A percentile compares a stretch with the other conserved stretches of the same genome.
phyloP scores from a whole-genome alignment of 2,329 filamentous ascomycete genomes.

The Xenoacremonium recifei region DNA sequence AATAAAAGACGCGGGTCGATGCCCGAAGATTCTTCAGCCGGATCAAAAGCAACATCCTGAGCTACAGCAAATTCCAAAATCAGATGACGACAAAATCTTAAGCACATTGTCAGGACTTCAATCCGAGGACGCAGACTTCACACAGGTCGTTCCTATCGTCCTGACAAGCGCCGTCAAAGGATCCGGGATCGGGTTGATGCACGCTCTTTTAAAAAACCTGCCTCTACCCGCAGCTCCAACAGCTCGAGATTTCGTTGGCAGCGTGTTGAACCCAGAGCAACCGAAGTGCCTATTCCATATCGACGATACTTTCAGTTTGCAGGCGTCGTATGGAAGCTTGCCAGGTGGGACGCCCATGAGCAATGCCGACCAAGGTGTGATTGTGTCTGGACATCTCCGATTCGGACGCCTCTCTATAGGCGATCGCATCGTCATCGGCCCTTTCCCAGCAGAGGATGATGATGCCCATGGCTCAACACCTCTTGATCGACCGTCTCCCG shows the following conservation, averaged over 20 bases:
- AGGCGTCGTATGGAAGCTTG: slow-evolving; percentile 51
- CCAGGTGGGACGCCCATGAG: slow-evolving; percentile 13
- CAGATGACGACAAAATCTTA: slow-evolving; percentile 58
- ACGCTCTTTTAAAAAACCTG: slow-evolving; percentile 75
- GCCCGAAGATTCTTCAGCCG: slow-evolving; percentile 69
- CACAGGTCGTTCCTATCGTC: slow-evolving; percentile 73
- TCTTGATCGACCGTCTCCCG: slow-evolving; percentile 47
- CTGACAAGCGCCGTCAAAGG: slow-evolving; percentile 86
- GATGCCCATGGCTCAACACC: slow-evolving; percentile 37
- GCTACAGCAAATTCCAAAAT: slow-evolving; percentile 53
- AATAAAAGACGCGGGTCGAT: slow-evolving; percentile 72
- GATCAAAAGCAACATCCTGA: slow-evolving; percentile 49
- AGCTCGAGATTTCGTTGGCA: slow-evolving; percentile 53
- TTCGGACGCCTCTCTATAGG: slow-evolving; percentile 76
- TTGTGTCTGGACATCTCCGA: slow-evolving; percentile 83
- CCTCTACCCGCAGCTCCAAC: slow-evolving; percentile 63
- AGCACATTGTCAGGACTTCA: slow-evolving; percentile 53
- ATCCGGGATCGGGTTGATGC: slow-evolving; percentile 74
- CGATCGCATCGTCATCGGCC: slow-evolving; percentile 75
- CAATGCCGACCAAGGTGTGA: slow-evolving; percentile 54
- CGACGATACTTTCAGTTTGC: slow-evolving; percentile 82
- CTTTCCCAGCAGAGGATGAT: slow-evolving; percentile 63
- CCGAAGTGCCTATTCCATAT: slow-evolving; percentile 76
- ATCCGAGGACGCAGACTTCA: slow-evolving; percentile 38
- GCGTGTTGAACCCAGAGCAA: slow-evolving; percentile 56